Evolutionary conservation across 1,284 basidiomycete genomes (phyloP).

Genomic region (Macrocystidia cucumis): DNA sequence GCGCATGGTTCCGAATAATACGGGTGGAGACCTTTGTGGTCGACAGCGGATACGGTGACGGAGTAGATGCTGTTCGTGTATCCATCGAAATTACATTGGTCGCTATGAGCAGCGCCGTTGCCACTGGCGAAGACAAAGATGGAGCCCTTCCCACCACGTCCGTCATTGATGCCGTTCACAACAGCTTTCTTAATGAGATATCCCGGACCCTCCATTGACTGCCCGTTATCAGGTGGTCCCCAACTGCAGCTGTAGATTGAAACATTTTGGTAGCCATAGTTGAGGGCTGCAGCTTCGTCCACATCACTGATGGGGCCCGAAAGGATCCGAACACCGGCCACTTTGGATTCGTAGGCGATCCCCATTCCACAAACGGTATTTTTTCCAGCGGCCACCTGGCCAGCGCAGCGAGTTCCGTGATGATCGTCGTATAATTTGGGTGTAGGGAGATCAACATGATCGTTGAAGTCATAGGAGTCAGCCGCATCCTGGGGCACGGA

Average conservation of each 20-base stretch:
- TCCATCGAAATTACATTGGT: slow-evolving; percentile 99
- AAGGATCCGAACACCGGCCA: slow-evolving; percentile 94
- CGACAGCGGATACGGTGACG: slow-evolving; percentile 90
- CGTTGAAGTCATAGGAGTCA: slow-evolving; percentile 96
- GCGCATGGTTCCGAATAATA: slow-evolving; percentile 97
- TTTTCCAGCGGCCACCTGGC: slow-evolving; percentile 90
- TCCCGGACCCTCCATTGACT: slow-evolving; percentile 90
- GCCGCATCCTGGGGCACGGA: slow-evolving; percentile 57
- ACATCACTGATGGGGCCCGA: slow-evolving; percentile 92
- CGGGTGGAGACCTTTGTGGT: slow-evolving; percentile 88
- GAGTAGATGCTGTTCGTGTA: slow-evolving; percentile 99
- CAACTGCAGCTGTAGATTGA: slow-evolving; percentile 95
- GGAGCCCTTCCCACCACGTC: slow-evolving; percentile 85
- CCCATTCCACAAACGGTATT: slow-evolving; percentile 95
- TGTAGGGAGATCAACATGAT: slow-evolving; percentile 84
- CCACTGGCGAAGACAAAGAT: slow-evolving; percentile 98
- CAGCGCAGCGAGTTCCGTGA: slow-evolving; percentile 98
- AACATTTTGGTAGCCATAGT: slow-evolving; percentile 88
- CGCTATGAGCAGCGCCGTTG: slow-evolving; percentile 86
- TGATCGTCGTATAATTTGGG: slow-evolving; percentile 89
- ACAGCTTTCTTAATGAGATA: slow-evolving; percentile 93
- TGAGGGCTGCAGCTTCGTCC: slow-evolving; percentile 94
- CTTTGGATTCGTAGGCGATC: slow-evolving; percentile 86
- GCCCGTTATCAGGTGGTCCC: slow-evolving; percentile 96
- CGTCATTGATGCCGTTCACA: slow-evolving; percentile 90